Evolutionary conservation across 148 eudicot genomes (phyloP), one percentile per base, ranked within the genome.

Genomic region (Nyssa sinensis): DNA sequence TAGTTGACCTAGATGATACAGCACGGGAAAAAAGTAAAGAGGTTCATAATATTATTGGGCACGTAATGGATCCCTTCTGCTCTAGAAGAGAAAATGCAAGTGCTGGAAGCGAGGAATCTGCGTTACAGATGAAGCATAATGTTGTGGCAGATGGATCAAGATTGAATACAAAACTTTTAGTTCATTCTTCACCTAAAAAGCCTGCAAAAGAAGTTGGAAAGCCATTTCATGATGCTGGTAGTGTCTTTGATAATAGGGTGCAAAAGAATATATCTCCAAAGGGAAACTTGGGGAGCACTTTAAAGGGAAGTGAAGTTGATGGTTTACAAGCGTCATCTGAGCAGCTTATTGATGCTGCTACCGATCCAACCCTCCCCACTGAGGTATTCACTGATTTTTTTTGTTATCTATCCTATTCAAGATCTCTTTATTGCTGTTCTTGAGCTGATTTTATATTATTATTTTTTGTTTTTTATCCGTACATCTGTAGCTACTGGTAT

Each of bases 321-420:
- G 69, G 57, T 70, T 77, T 78, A 35, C 83, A 73, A 62, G 66
- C 64, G 59, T 77, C 85, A 66, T 68, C 90, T 63, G 84, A 76
- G 72, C 32, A 68, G 34, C 53, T 64, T 77, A 69, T 65, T 73
- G 88, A 85, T 82, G 81, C 81, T 77, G 74, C 79, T 74, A 74
- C 80, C 70, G 88, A 94, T 82, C 80, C 94, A 62, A 72, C 82
- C 65, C 81, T 95, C 76, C 96, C 97, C 32, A 75, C 80, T n/a
- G 97, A 95, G 96, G 99, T 95, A 80, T 65, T 33, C 29, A 59
- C 7, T 21, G 27, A 30, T 37, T 49, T 77, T 3, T 63, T n/a
- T n/a, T n/a, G 32, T 55, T n/a, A n/a, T n/a, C n/a, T n/a, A n/a
- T n/a, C n/a, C 28, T 21, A 11, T 14, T 53, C n/a, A n/a, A n/a